Evolutionary conservation across 805 yeast species (phyloP).

Genomic region (Candida sithepensis): DNA sequence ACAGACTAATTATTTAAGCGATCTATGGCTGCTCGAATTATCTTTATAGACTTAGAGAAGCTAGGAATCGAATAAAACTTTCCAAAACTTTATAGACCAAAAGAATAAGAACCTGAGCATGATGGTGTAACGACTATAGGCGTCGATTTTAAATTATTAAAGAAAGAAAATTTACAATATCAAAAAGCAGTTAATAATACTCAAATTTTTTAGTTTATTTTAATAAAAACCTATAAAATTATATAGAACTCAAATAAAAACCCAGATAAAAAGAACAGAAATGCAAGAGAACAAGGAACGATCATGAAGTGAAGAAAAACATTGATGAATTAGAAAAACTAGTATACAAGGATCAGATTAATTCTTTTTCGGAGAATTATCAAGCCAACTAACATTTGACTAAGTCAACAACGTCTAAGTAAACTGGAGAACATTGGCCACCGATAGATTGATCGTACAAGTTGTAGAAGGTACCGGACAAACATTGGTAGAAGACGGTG

Average conservation of each 20-base stretch:
- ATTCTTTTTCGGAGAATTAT: neutral
- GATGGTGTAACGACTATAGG: too few relatives aligned
- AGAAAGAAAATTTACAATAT: neutral
- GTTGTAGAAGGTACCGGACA: constrained; percentile 57
- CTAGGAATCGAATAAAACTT: too few relatives aligned
- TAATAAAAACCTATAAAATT: neutral
- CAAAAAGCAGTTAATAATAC: neutral
- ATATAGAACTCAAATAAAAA: constrained; percentile 4
- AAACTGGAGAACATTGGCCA: constrained; percentile 42
- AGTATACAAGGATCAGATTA: neutral
- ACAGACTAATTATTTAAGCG: too few relatives aligned
- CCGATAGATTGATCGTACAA: constrained; percentile 49
- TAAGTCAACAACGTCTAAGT: constrained; percentile 43
- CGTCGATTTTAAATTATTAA: too few relatives aligned
- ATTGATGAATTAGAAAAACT: constrained; percentile 4
- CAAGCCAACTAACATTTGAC: constrained; percentile 29
- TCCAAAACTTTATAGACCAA: too few relatives aligned
- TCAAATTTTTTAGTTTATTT: neutral
- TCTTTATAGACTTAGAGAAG: too few relatives aligned
- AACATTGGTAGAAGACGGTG: constrained; percentile 50
- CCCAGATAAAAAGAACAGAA: constrained; percentile 12
- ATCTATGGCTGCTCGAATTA: too few relatives aligned
- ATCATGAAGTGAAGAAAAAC: constrained; percentile 14
- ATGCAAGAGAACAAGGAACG: constrained; percentile 10
- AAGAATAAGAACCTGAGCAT: too few relatives aligned